Conservation (phyloP, 306 rosid species). For the Quercus alba region DNA sequence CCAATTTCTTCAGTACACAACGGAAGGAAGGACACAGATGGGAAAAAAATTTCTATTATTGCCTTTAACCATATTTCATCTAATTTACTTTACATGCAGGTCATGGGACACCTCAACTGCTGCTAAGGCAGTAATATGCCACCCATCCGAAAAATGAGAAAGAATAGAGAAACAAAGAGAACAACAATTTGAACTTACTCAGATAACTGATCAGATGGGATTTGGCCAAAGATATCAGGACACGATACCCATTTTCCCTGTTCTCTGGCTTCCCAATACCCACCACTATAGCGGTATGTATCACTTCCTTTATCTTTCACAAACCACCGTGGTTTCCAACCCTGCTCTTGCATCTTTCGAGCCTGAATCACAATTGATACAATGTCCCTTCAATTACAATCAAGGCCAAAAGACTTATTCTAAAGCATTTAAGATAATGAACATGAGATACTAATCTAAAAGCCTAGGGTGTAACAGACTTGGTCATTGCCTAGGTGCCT, state of each 20-base stretch:
- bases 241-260: constrained; percentile 74
- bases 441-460: neutral
- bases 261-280: constrained; percentile 93
- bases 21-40: neutral
- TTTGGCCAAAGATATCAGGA: constrained; percentile 92
- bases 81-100: constrained; percentile 49
- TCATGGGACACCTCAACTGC: constrained; percentile 33
- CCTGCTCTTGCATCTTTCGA: constrained; percentile 94
- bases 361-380: constrained; percentile 55
- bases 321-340: constrained; percentile 98
- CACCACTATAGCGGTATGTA: constrained; percentile 74
- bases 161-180: constrained; percentile 23
- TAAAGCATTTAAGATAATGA: neutral
- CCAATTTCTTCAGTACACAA: neutral
- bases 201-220: constrained; percentile 61
- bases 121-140: constrained; percentile 7
- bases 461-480: neutral
- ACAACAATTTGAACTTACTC: constrained; percentile 39
- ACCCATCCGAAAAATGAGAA: constrained; percentile 38
- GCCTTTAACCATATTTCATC: constrained; percentile 34
- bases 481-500: neutral
- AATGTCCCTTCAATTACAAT: constrained; percentile 10
- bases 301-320: constrained; percentile 70
- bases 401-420: neutral
- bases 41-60: constrained; percentile 31